Base-by-base conservation (phyloP, 345 rosid species). In the Theobroma cacao region DNA sequence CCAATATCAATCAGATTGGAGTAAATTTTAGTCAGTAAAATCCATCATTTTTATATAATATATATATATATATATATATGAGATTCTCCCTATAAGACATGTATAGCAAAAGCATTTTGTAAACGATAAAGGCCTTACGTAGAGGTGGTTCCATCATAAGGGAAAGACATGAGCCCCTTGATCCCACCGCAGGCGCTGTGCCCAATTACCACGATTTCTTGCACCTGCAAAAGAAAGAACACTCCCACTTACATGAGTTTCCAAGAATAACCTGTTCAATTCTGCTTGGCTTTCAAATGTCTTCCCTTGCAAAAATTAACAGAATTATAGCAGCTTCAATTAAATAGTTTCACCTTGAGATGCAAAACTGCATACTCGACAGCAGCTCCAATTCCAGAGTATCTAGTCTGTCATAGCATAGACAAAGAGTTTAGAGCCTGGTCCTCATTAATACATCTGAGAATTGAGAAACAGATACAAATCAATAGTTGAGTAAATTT, bases 121-220 rank as follows among this genome's bases (percentile, higher is more conserved):
- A 30, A 56, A 33, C 28, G 33, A 4, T 18, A 14, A n/a, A 62
- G 31, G 50, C 24, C 79, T 56, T 86, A 95, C 98, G 98, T 95
- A 33, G 98, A 86, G 80, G 75, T 82, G 52, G 74, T 80, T 76
- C 97, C 97, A 55, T 95, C 97, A 47, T 48, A 85, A 12, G 92
- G 83, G 90, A 92, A 88, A 50, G 97, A 86, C 99, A 95, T 92
- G 56, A 95, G 95, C 18, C 98, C 99, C 85, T 95, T 93, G 78
- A 95, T 95, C 28, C 99, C 99, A 81, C 99, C 99, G 72, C 99
- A 95, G 78, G 84, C 82, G 61, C 99, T 92, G 91, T 95, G 99
- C 0, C 99, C 98, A 52, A 95, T 92, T 43, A 95, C 91, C 67
- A 96, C 93, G 60, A 93, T 95, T 87, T 91, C 84, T 62, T 83